Evolutionary conservation across 768 basidiomycete species (phyloP).

Genomic region (Mycena leptocephala): DNA sequence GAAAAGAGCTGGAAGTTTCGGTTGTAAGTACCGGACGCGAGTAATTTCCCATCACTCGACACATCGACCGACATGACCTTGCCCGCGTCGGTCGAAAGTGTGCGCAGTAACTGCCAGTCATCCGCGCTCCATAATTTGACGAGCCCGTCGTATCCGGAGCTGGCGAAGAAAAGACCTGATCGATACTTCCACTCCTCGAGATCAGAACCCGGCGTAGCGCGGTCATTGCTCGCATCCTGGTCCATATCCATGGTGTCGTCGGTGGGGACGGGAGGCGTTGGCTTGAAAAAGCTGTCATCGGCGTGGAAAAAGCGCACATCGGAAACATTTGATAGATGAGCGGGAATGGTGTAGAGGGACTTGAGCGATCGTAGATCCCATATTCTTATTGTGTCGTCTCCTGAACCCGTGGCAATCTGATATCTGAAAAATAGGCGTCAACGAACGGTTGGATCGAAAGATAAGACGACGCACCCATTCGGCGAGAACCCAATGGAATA

Average conservation of each 20-base stretch:
- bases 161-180: slow-evolving; percentile 93
- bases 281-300: slow-evolving; percentile 67
- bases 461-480: slow-evolving; percentile 80
- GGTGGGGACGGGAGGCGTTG: slow-evolving; percentile 54
- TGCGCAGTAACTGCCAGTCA: slow-evolving; percentile 95
- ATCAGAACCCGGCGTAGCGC: slow-evolving; percentile 51
- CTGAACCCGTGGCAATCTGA: slow-evolving; percentile 97
- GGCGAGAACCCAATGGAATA: slow-evolving; percentile 94
- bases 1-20: slow-evolving; percentile 95
- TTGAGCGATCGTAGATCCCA: slow-evolving; percentile 98
- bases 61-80: slow-evolving; percentile 99
- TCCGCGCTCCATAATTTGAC: slow-evolving; percentile 98
- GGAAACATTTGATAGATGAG: slow-evolving; percentile 94
- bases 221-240: slow-evolving; percentile 57
- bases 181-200: slow-evolving; percentile 86
- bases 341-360: slow-evolving; percentile 96
- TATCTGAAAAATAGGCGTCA: slow-evolving; percentile 69
- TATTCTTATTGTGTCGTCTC: slow-evolving; percentile 97
- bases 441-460: slow-evolving; percentile 3
- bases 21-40: slow-evolving; percentile 94
- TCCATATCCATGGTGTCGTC: slow-evolving; percentile 73
- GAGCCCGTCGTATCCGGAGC: slow-evolving; percentile 94
- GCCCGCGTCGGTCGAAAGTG: slow-evolving; percentile 94
- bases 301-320: slow-evolving; percentile 95
- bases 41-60: slow-evolving; percentile 83